Conservation (phyloP, 2,329 filamentous ascomycete genomes). For the Aspergillus glaucus region DNA sequence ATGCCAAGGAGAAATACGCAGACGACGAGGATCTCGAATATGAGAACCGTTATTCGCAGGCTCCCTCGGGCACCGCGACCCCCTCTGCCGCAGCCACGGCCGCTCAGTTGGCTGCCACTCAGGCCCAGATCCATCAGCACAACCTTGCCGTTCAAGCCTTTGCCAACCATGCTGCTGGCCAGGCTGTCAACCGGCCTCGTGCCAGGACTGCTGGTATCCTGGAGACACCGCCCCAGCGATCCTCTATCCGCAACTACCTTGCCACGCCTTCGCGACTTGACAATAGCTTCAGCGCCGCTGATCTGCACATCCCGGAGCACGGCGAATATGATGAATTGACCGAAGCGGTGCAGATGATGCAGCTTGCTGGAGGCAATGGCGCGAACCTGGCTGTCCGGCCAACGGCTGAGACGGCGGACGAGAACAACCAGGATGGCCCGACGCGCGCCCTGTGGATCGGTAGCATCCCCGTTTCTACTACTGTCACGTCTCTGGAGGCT, state of each 20-base stretch:
- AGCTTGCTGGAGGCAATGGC: constrained; percentile 42
- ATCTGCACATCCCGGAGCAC: constrained; percentile 67
- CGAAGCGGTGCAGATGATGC: constrained; percentile 75
- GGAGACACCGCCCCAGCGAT: constrained; percentile 64
- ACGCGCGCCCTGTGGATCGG: constrained; percentile 95
- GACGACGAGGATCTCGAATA: constrained; percentile 80
- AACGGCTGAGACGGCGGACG: constrained; percentile 62
- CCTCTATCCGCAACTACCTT: constrained; percentile 65
- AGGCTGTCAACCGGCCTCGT: constrained; percentile 69
- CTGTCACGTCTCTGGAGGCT: constrained; percentile 85
- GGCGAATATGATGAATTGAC: constrained; percentile 74
- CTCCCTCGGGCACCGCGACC: constrained; percentile 55
- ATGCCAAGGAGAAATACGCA: constrained; percentile 95
- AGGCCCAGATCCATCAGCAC: constrained; percentile 73
- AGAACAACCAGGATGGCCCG: constrained; percentile 76
- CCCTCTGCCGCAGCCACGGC: constrained; percentile 52
- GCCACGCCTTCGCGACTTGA: constrained; percentile 71
- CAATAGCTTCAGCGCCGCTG: constrained; percentile 66
- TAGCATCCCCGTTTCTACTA: constrained; percentile 94
- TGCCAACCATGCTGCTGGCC: constrained; percentile 61
- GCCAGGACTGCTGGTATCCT: constrained; percentile 88
- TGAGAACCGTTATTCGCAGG: constrained; percentile 50
- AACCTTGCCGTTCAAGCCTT: constrained; percentile 92
- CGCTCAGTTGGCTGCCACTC: constrained; percentile 54
- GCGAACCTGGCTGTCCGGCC: constrained; percentile 58